Evolutionary conservation across 257 asterid genomes (phyloP), one percentile per base, ranked within the genome.

Genomic region (Dorcoceras hygrometricum): DNA sequence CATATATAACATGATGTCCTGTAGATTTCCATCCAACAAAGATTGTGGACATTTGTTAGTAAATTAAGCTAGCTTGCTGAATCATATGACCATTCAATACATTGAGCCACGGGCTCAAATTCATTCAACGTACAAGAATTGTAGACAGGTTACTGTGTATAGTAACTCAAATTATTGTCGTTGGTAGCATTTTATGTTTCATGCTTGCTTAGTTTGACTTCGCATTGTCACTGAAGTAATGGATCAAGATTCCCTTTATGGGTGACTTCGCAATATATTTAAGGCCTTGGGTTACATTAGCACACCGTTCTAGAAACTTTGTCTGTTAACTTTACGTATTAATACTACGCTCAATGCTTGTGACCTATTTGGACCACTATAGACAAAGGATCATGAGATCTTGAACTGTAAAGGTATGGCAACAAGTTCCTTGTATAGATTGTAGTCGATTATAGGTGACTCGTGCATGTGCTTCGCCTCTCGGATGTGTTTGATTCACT

Each of bases 61-160:
- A 43, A 16, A 43, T 43, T 14, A 43, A 62, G 27, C 48, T 28
- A 46, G 31, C n/a, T 26, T 29, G 28, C n/a, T 59, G 55, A 63
- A 27, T 26, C 56, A 20, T 11, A 68, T 50, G 23, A 27, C 59
- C n/a, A 48, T 64, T 67, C 75, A 74, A 78, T 70, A 71, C 88
- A 83, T 78, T 78, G 86, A 80, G 85, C 82, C 85, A 73, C 81
- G 77, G 80, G 75, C 76, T 72, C 63, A 36, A 54, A 22, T 59
- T n/a, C 58, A 23, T 58, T 63, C 72, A 73, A 73, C n/a, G n/a
- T n/a, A n/a, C 70, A 54, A 56, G 68, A 73, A 23, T 56, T 59
- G 23, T 67, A 69, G 83, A 66, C 63, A 75, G 79, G 79, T 48
- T 23, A 72, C 76, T 80, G 80, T 76, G 62, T 14, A 29, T 18